Percentiles rank a stretch among this genome's conserved stretches.
These are phyloP conservation scores for Phlyctochytrium bullatum DNA, from an alignment of 192 early-diverging fungal species.

Conservation along the genomic window DNA sequence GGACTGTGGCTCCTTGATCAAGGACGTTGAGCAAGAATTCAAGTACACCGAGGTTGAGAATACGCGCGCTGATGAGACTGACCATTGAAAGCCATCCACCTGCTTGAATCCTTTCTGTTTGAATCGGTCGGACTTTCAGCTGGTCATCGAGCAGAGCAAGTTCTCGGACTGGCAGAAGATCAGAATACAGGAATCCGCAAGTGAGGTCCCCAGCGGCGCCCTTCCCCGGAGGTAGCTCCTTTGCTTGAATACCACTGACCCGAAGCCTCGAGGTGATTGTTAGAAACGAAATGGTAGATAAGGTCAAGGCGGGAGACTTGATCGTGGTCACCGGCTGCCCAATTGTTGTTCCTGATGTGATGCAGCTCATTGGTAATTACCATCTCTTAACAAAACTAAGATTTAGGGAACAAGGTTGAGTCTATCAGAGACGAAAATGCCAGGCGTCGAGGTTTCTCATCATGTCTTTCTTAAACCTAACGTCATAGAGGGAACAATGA, in stretches of 20 bases:
- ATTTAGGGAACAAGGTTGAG: conserved; percentile 48
- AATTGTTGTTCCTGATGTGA: conserved; percentile 90
- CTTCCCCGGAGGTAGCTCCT: conserved; percentile 83
- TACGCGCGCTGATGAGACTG: background rate
- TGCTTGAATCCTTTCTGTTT: conserved; percentile 81
- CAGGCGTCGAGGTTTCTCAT: conserved; percentile 22
- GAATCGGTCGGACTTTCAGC: conserved; percentile 75
- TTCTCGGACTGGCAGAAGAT: conserved; percentile 99
- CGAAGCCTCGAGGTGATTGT: conserved; percentile 86
- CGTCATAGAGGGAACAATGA: conserved; percentile 54
- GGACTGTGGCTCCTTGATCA: conserved; percentile 75
- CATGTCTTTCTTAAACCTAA: conserved; percentile 26
- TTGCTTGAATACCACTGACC: background rate
- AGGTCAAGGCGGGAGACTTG: conserved; percentile 93
- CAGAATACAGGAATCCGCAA: conserved; percentile 91
- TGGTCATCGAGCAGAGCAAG: conserved; percentile 77
- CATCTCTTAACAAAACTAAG: background rate
- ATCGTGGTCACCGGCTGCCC: conserved; percentile 83
- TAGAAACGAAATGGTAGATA: conserved; percentile 88
- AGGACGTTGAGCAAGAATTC: conserved; percentile 94
- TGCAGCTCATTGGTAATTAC: conserved; percentile 65
- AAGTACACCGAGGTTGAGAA: conserved; percentile 86
- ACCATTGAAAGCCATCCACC: conserved; percentile 64
- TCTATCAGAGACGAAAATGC: conserved; percentile 49
- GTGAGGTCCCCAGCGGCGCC: conserved; percentile 93